These are phyloP conservation scores for Sherardia arvensis DNA, from an alignment of 257 asterid genomes.

Conservation along the genomic window DNA sequence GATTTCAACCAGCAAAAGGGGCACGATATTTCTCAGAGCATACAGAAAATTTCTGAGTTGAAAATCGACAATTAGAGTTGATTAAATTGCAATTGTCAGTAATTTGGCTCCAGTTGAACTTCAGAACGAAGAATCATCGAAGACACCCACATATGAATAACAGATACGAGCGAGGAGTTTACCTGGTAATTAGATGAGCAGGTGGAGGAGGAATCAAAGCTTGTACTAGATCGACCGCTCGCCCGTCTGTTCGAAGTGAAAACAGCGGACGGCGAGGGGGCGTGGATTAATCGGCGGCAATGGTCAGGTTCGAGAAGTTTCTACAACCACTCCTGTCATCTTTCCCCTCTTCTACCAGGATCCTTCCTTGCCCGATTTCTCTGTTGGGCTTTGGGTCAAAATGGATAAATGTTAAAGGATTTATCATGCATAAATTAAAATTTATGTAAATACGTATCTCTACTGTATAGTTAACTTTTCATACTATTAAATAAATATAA, in stretches of 20 bases:
- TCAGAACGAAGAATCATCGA: neutral
- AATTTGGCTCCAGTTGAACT: neutral
- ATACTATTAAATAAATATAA: no score
- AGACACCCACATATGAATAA: no score
- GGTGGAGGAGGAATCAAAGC: neutral
- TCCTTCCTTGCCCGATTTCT: neutral
- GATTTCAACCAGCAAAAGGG: neutral
- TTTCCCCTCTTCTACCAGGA: neutral
- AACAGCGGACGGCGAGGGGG: neutral
- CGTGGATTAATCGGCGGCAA: neutral
- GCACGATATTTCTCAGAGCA: neutral
- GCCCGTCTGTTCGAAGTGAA: neutral
- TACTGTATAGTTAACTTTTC: no score
- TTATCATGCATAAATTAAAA: no score
- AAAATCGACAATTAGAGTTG: neutral
- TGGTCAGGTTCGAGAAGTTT: conserved; percentile 1
- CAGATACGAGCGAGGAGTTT: neutral
- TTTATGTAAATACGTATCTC: no score
- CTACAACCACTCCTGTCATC: neutral
- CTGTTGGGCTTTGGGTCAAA: neutral
- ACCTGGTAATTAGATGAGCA: neutral
- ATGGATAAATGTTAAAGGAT: no score
- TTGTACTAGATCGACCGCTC: neutral
- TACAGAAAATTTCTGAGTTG: no score
- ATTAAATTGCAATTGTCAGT: neutral